A percentile compares a stretch with the other conserved stretches of the same genome.
Evolutionary conservation across 345 rosid species (phyloP).

Genomic region (Pugionium cornutum): DNA sequence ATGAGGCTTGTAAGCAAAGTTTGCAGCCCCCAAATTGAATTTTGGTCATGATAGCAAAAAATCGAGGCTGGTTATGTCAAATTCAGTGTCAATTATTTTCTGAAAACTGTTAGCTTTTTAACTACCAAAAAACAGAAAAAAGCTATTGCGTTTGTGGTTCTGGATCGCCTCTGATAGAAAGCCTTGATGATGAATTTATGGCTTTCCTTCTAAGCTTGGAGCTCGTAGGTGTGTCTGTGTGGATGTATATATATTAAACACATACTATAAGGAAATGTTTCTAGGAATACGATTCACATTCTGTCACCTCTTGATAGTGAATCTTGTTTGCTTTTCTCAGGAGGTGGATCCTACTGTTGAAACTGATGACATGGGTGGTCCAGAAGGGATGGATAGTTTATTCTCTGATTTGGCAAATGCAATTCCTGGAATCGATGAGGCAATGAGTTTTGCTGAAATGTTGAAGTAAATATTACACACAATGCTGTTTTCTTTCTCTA

Average conservation of each 20-base stretch:
- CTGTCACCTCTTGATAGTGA: slow-evolving; percentile 10
- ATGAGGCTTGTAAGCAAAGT: not conserved
- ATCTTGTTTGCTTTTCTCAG: slow-evolving; percentile 44
- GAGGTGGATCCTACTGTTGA: slow-evolving; percentile 99
- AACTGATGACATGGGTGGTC: slow-evolving; percentile 63
- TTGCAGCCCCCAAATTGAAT: not conserved
- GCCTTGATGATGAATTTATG: slow-evolving; percentile 1
- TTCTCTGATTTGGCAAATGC: slow-evolving; percentile 94
- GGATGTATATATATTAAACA: not conserved
- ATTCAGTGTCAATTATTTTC: not conserved
- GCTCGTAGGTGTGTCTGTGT: slow-evolving; percentile 8
- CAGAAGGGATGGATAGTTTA: slow-evolving; percentile 87
- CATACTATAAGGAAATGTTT: slow-evolving; percentile 7
- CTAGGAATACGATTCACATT: not conserved
- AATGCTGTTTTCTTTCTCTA: slow-evolving; percentile 9
- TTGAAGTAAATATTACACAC: slow-evolving; percentile 58
- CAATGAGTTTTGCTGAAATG: slow-evolving; percentile 99
- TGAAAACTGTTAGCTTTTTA: not conserved
- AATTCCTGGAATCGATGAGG: slow-evolving; percentile 98
- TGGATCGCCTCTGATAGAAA: slow-evolving; percentile 4
- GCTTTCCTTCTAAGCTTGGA: slow-evolving; percentile 2
- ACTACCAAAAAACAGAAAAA: no score
- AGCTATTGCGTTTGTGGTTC: not conserved
- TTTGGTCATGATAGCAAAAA: not conserved
- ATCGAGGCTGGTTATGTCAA: not conserved